phyloP scores from a whole-genome alignment of 164 flowering plant genomes.

The Macadamia integrifolia region DNA sequence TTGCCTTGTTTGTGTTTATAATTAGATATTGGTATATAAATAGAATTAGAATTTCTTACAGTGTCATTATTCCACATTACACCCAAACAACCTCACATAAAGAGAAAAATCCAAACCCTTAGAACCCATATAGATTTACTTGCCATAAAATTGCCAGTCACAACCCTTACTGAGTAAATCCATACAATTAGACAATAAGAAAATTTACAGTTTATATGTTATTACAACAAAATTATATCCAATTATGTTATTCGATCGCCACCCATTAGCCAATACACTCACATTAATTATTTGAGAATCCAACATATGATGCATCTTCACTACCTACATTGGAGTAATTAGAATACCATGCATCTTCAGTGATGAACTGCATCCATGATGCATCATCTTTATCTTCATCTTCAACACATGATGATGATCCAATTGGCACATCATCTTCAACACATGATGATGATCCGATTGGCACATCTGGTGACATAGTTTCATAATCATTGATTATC shows the following conservation, averaged over 20 bases:
- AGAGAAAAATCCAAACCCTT: not conserved
- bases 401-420: conserved; percentile 53
- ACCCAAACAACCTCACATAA: not conserved
- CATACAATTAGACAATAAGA: conserved; percentile 9
- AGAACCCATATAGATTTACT: not conserved
- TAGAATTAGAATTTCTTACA: too few relatives aligned
- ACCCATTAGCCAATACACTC: not conserved
- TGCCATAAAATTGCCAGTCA: not conserved
- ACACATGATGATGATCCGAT: conserved; percentile 47
- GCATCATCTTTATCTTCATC: conserved; percentile 83
- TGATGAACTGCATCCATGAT: conserved; percentile 95
- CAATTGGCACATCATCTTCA: conserved; percentile 48
- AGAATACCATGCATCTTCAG: conserved; percentile 81
- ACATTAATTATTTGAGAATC: conserved; percentile 32
- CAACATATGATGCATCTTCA: conserved; percentile 30
- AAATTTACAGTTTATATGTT: conserved; percentile 9
- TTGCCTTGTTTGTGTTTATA: too few relatives aligned
- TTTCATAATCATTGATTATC: conserved; percentile 40
- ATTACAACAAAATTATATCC: conserved; percentile 11
- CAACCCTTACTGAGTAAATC: not conserved
- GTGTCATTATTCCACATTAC: conserved; percentile 14
- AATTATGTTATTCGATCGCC: conserved; percentile 6
- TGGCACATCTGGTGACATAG: conserved; percentile 64
- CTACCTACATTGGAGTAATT: conserved; percentile 20
- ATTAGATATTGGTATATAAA: too few relatives aligned